Evolutionary conservation across 805 yeast genomes (phyloP).

Genomic region (Torulaspora indica): DNA sequence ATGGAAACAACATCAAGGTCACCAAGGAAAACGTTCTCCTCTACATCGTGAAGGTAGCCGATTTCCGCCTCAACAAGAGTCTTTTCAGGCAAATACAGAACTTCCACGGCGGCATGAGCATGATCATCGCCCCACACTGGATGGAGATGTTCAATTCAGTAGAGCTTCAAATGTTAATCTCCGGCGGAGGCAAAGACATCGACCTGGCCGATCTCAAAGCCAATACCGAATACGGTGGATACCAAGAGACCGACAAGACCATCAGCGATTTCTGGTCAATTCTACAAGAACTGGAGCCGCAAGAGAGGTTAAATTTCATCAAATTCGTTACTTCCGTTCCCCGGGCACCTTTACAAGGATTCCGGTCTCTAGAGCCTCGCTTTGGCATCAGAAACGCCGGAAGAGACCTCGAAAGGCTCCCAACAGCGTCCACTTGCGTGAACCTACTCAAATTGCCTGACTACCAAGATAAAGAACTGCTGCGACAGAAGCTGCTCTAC

Average conservation of each 20-base stretch:
- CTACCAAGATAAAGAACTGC: constrained; percentile 54
- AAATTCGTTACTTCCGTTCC: constrained; percentile 92
- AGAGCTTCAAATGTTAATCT: constrained; percentile 78
- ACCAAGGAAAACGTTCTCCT: constrained; percentile 56
- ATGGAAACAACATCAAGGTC: constrained; percentile 57
- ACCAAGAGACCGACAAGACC: constrained; percentile 49
- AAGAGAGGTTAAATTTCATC: constrained; percentile 61
- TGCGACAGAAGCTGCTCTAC: constrained; percentile 64
- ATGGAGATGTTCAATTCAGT: constrained; percentile 75
- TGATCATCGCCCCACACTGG: constrained; percentile 69
- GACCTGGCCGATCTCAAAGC: constrained; percentile 62
- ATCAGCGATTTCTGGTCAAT: constrained; percentile 69
- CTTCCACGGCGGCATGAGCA: constrained; percentile 59
- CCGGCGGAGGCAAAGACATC: constrained; percentile 70
- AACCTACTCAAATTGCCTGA: constrained; percentile 83
- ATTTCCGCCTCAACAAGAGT: constrained; percentile 67
- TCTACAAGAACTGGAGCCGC: constrained; percentile 57
- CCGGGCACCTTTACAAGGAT: constrained; percentile 86
- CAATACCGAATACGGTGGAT: constrained; percentile 67
- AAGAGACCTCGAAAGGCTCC: constrained; percentile 52
- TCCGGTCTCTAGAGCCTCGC: constrained; percentile 62
- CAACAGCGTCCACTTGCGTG: constrained; percentile 92
- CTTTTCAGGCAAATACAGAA: constrained; percentile 57
- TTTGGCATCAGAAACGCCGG: constrained; percentile 79
- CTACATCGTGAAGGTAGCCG: constrained; percentile 72